Conservation (phyloP, 306 rosid species). For the Ormosia semicastrata region DNA sequence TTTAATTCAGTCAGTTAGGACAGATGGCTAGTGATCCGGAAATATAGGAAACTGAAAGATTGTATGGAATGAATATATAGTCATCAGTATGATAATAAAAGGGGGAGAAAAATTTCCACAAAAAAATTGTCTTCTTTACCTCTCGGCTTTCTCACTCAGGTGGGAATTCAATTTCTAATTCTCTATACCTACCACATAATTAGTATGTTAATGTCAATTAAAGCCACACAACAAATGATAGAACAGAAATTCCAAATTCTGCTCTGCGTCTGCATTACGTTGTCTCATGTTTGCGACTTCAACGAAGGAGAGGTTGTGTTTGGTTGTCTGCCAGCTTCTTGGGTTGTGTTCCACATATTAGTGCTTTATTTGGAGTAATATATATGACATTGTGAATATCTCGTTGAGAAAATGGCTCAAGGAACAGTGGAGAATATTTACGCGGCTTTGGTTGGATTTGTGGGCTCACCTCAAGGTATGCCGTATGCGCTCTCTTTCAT, state of each 20-base stretch:
- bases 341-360: neutral
- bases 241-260: neutral
- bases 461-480: slow-evolving; percentile 26
- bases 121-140: no score
- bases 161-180: no score
- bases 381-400: neutral
- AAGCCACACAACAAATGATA: neutral
- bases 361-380: neutral
- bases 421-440: neutral
- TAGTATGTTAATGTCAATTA: neutral
- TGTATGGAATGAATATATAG: no score
- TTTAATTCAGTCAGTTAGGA: no score
- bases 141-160: no score
- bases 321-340: neutral
- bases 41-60: no score
- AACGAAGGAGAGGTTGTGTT: neutral
- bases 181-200: no score
- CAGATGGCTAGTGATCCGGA: no score
- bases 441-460: slow-evolving; percentile 18
- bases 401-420: neutral
- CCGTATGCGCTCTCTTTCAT: no score
- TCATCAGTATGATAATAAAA: no score
- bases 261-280: neutral
- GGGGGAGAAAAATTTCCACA: no score
- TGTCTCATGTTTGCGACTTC: neutral